Percentiles rank a stretch among this genome's conserved stretches.
Evolutionary conservation across 1,139 yeast genomes (phyloP).

Genomic region (Geotrichum klebahnii): DNA sequence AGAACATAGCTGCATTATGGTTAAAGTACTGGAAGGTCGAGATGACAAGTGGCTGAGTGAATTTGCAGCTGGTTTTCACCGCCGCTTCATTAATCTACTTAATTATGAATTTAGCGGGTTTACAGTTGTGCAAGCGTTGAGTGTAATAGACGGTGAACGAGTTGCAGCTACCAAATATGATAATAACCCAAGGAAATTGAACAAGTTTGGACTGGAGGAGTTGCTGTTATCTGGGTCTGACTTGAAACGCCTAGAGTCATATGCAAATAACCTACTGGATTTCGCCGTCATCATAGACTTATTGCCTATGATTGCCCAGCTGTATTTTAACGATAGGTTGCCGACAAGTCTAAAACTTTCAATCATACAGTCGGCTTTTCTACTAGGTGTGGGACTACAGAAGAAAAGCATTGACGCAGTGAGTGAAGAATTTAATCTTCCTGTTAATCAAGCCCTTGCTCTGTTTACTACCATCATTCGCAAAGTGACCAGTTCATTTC

Average conservation of each 20-base stretch:
- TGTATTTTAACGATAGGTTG: conserved; percentile 57
- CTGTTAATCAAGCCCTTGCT: conserved; percentile 84
- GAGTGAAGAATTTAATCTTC: conserved; percentile 73
- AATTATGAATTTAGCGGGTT: conserved; percentile 80
- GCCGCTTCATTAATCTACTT: conserved; percentile 72
- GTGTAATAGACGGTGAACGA: conserved; percentile 71
- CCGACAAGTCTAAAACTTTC: conserved; percentile 57
- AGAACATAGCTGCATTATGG: conserved; percentile 93
- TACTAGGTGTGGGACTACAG: conserved; percentile 91
- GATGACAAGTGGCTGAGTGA: conserved; percentile 64
- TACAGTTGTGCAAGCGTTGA: conserved; percentile 76
- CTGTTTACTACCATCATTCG: conserved; percentile 91
- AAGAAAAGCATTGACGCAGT: conserved; percentile 78
- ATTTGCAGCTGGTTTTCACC: conserved; percentile 83
- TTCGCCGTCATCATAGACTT: conserved; percentile 93
- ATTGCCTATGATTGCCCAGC: conserved; percentile 67
- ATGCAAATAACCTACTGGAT: conserved; percentile 84
- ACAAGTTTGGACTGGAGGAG: conserved; percentile 55
- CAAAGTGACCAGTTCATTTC: conserved; percentile 68
- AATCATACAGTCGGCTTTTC: conserved; percentile 84
- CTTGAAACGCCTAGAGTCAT: conserved; percentile 85
- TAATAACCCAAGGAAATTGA: conserved; percentile 30
- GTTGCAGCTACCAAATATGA: conserved; percentile 30
- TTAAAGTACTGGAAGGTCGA: conserved; percentile 57
- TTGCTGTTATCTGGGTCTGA: conserved; percentile 76